Percentiles rank a stretch among this genome's conserved stretches.
Conservation (phyloP, 495 filamentous ascomycete species). For the Trichoderma erinaceum region DNA sequence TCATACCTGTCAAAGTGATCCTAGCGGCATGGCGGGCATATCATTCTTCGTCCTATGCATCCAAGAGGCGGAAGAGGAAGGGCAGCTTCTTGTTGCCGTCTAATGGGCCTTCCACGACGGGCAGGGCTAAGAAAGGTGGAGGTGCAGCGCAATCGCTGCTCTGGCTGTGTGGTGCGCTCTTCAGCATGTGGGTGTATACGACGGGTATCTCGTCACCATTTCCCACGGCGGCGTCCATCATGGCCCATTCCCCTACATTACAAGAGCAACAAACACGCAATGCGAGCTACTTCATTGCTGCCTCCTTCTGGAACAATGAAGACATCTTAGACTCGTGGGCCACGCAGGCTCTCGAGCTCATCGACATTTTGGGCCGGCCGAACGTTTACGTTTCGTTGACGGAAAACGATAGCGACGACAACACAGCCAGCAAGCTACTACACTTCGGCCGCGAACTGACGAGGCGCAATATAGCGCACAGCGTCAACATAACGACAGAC, state of each 20-base stretch:
- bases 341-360: background rate
- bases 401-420: conserved; percentile 1
- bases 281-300: conserved; percentile 10
- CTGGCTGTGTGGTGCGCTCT: conserved; percentile 1
- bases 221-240: background rate
- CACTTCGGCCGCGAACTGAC: conserved; percentile 6
- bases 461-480: background rate
- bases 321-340: conserved; percentile 6
- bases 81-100: conserved; percentile 6
- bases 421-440: conserved; percentile 7
- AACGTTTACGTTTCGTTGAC: conserved; percentile 10
- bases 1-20: background rate
- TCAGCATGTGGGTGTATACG: conserved; percentile 6
- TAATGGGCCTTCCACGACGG: background rate
- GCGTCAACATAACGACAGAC: conserved; percentile 6
- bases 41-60: background rate
- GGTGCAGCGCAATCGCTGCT: background rate
- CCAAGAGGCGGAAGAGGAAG: conserved; percentile 6
- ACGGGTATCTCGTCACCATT: background rate
- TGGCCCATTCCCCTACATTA: background rate
- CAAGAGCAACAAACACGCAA: background rate
- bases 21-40: background rate
- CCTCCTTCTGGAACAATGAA: conserved; percentile 9
- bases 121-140: background rate
- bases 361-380: background rate